Evolutionary conservation across 805 yeast genomes (phyloP).

Genomic region (Saitoella complicata): DNA sequence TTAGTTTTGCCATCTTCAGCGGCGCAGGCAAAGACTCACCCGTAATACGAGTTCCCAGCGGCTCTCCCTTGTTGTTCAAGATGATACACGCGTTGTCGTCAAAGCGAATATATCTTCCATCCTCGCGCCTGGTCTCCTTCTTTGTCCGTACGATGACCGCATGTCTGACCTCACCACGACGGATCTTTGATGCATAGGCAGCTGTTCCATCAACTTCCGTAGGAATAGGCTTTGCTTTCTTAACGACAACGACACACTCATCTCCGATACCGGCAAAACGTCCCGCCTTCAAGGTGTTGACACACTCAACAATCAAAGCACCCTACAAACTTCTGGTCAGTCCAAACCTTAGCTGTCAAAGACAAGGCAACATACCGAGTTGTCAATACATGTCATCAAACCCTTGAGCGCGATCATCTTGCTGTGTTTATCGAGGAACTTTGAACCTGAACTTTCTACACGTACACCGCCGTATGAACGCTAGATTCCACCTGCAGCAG

Average conservation of each 20-base stretch:
- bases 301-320: conserved; percentile 87
- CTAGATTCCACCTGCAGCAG: too few relatives aligned
- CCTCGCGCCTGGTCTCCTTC: conserved; percentile 60
- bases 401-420: conserved; percentile 78
- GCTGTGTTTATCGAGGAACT: too few relatives aligned
- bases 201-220: conserved; percentile 58
- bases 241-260: conserved; percentile 83
- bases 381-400: conserved; percentile 78
- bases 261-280: conserved; percentile 73
- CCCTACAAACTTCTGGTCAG: conserved; percentile 32
- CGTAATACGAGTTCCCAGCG: conserved; percentile 83
- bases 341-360: conserved; percentile 1
- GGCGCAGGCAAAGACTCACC: conserved; percentile 29
- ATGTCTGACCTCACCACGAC: conserved; percentile 88
- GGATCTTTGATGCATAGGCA: conserved; percentile 56
- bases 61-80: conserved; percentile 82
- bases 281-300: conserved; percentile 79
- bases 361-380: conserved; percentile 33
- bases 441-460: too few relatives aligned
- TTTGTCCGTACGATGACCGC: conserved; percentile 91
- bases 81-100: conserved; percentile 97
- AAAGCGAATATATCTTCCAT: conserved; percentile 73
- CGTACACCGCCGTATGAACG: too few relatives aligned
- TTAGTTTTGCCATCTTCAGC: background rate
- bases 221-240: conserved; percentile 68